These are phyloP conservation scores for Xylaria bambusicola DNA, from an alignment of 495 filamentous ascomycete species.

Conservation along the genomic window DNA sequence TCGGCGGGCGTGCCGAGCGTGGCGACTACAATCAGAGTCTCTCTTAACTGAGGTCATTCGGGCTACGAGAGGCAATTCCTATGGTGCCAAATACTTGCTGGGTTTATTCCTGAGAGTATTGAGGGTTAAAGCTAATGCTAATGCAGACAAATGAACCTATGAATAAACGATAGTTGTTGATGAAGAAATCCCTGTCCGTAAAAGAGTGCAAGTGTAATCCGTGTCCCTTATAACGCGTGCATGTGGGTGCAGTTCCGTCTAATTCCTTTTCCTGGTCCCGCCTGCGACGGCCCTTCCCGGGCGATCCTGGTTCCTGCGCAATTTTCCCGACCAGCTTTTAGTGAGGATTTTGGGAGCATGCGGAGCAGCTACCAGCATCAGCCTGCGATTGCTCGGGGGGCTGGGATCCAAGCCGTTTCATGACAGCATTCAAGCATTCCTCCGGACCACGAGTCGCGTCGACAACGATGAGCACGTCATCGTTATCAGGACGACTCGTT, in stretches of 20 bases:
- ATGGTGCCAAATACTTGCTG: too few relatives aligned
- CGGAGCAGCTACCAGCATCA: neutral
- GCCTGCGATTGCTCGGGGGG: neutral
- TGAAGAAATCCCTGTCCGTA: neutral
- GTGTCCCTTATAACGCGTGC: neutral
- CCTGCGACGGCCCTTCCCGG: neutral
- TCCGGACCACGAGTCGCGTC: neutral
- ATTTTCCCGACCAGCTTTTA: neutral
- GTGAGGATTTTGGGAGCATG: neutral
- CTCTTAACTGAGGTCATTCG: constrained; percentile 3
- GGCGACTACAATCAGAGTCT: constrained; percentile 25
- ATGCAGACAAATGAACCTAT: neutral
- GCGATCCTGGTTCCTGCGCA: neutral
- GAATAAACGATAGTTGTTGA: too few relatives aligned
- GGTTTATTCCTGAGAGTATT: too few relatives aligned
- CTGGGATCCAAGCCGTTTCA: neutral
- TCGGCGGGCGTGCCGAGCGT: constrained; percentile 51
- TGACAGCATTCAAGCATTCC: neutral
- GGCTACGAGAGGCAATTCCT: too few relatives aligned
- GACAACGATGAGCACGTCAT: neutral
- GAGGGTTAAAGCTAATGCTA: neutral
- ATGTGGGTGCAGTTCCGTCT: neutral
- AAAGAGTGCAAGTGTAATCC: neutral
- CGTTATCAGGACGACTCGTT: neutral
- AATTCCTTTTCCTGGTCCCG: neutral